phyloP scores from a whole-genome alignment of 2,329 filamentous ascomycete genomes.

The Saccharata proteae region DNA sequence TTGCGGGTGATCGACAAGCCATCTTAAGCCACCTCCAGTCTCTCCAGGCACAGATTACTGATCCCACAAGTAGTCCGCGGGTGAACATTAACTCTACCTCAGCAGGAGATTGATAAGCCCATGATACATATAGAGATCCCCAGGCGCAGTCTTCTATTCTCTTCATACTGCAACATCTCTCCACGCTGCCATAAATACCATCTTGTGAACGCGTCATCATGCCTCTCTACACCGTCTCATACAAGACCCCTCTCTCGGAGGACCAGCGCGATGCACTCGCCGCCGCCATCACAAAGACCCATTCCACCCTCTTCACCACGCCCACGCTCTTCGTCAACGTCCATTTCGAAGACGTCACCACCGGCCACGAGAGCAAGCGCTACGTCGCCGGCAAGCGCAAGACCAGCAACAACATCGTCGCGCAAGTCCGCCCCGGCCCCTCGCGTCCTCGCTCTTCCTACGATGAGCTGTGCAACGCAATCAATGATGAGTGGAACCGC shows the following conservation, averaged over 20 bases:
- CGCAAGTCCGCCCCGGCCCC: constrained; percentile 14
- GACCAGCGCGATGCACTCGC: constrained; percentile 29
- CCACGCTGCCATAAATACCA: too few species aligned
- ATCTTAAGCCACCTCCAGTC: too few species aligned
- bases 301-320: constrained; percentile 29
- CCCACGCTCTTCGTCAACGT: constrained; percentile 35
- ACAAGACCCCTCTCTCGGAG: constrained; percentile 20
- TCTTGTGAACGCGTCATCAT: constrained; percentile 23
- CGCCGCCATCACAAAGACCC: constrained; percentile 27
- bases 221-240: constrained; percentile 34
- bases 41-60: too few species aligned
- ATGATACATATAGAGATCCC: too few species aligned
- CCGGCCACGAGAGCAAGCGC: constrained; percentile 10
- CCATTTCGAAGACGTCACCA: constrained; percentile 20
- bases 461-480: constrained; percentile 8
- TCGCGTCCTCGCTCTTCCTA: constrained; percentile 7
- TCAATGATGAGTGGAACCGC: constrained; percentile 14
- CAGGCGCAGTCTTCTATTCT: too few species aligned
- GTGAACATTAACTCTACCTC: too few species aligned
- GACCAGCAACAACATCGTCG: constrained; percentile 15
- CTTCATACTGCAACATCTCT: not conserved
- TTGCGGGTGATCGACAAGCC: too few species aligned
- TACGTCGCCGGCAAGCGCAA: constrained; percentile 26
- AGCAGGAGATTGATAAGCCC: too few species aligned
- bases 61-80: too few species aligned